A percentile compares a stretch with the other conserved stretches of the same genome.
Conservation (phyloP, 2,329 filamentous ascomycete genomes). For the Aspergillus fischeri region DNA sequence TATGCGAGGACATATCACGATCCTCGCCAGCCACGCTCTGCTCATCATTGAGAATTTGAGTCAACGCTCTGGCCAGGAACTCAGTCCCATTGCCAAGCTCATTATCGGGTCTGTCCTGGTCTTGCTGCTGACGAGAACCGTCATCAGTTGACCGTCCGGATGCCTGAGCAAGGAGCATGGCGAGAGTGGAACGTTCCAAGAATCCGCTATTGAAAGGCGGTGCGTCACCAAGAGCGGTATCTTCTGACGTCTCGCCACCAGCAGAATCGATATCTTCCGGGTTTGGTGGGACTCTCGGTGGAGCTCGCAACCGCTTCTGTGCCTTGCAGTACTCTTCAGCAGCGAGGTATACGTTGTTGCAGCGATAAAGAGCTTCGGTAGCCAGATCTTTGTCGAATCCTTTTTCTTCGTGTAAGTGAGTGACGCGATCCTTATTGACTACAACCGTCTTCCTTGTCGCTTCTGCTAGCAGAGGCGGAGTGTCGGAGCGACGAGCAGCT, state of each 20-base stretch:
- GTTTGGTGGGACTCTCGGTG: constrained; percentile 65
- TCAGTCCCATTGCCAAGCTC: constrained; percentile 32
- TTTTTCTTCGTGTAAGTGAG: constrained; percentile 37
- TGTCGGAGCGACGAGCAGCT: constrained; percentile 61
- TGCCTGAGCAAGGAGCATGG: constrained; percentile 33
- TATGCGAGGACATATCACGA: constrained; percentile 20
- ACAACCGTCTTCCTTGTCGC: constrained; percentile 50
- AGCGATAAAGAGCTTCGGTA: constrained; percentile 76
- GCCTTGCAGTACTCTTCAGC: constrained; percentile 73
- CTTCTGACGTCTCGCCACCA: constrained; percentile 28
- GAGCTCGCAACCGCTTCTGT: constrained; percentile 54
- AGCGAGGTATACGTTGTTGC: constrained; percentile 59
- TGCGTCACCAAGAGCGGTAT: constrained; percentile 23
- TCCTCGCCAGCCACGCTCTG: constrained; percentile 22
- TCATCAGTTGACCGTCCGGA: constrained; percentile 22
- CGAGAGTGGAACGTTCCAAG: constrained; percentile 29
- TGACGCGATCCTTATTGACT: constrained; percentile 47
- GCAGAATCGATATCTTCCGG: constrained; percentile 48
- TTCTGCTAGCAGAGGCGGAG: constrained; percentile 47
- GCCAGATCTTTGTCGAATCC: constrained; percentile 60
- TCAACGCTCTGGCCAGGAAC: constrained; percentile 40
- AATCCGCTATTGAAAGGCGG: constrained; percentile 22
- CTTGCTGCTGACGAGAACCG: constrained; percentile 17
- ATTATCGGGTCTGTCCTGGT: constrained; percentile 19
- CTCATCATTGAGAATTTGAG: constrained; percentile 36